Evolutionary conservation across 345 rosid genomes (phyloP).

Genomic region (Clarkia xantiana): DNA sequence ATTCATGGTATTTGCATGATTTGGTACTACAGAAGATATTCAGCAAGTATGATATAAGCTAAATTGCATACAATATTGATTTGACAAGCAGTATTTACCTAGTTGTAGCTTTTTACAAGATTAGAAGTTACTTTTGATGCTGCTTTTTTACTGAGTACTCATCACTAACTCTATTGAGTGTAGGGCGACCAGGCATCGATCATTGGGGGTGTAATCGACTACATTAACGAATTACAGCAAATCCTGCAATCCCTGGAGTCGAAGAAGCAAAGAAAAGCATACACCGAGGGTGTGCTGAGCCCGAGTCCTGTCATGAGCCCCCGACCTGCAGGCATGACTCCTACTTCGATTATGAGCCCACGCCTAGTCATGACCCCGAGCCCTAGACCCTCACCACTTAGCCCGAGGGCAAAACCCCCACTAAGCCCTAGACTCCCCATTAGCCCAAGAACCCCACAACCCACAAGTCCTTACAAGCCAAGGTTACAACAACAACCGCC

Average conservation of each 20-base stretch:
- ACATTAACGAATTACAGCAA: slow-evolving; percentile 88
- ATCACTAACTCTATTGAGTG: neutral
- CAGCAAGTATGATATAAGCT: too few relatives aligned
- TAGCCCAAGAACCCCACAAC: slow-evolving; percentile 19
- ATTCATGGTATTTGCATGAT: too few relatives aligned
- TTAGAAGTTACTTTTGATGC: too few relatives aligned
- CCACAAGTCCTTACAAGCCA: slow-evolving; percentile 14
- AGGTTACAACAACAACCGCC: slow-evolving; percentile 13
- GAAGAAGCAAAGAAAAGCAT: slow-evolving; percentile 85
- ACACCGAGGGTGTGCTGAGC: slow-evolving; percentile 61
- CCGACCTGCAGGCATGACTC: slow-evolving; percentile 9
- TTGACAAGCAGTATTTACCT: too few relatives aligned
- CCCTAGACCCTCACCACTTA: slow-evolving; percentile 21
- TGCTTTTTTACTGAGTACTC: too few relatives aligned
- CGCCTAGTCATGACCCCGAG: slow-evolving; percentile 20
- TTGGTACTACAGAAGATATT: too few relatives aligned
- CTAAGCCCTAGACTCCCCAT: slow-evolving; percentile 11
- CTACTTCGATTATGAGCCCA: slow-evolving; percentile 48
- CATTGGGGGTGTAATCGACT: slow-evolving; percentile 93
- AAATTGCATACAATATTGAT: too few relatives aligned
- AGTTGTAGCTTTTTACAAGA: too few relatives aligned
- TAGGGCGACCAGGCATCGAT: slow-evolving; percentile 99
- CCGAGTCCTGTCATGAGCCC: slow-evolving; percentile 78
- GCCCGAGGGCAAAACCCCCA: slow-evolving; percentile 37
- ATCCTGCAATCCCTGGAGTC: slow-evolving; percentile 75